These are phyloP conservation scores for Populus simonii DNA, from an alignment of 345 rosid genomes.

Conservation along the genomic window DNA sequence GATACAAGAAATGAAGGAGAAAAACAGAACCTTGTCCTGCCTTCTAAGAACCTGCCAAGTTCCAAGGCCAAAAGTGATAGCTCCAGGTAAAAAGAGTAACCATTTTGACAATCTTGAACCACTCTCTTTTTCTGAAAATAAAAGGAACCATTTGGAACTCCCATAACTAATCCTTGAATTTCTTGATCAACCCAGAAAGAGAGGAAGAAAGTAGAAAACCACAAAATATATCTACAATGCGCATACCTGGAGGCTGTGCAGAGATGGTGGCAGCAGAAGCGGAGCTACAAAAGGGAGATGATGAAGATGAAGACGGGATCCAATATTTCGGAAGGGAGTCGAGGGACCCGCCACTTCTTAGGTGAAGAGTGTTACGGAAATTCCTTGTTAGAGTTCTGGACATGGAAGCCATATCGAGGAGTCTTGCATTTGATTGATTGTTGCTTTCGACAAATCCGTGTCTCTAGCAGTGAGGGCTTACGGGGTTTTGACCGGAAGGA, in stretches of 20 bases:
- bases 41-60: slow-evolving; percentile 96
- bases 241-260: slow-evolving; percentile 42
- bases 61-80: slow-evolving; percentile 88
- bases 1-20: not conserved
- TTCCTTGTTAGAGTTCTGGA: slow-evolving; percentile 46
- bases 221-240: not conserved
- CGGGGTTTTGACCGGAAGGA: too few relatives aligned
- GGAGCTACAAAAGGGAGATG: slow-evolving; percentile 34
- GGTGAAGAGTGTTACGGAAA: not conserved
- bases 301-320: slow-evolving; percentile 19
- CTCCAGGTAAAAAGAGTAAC: slow-evolving; percentile 85
- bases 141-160: too few relatives aligned
- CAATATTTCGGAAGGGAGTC: slow-evolving; percentile 16
- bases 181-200: slow-evolving; percentile 11
- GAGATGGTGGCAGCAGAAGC: slow-evolving; percentile 29
- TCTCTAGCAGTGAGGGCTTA: too few relatives aligned
- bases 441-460: too few relatives aligned
- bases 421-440: slow-evolving; percentile 14
- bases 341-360: not conserved
- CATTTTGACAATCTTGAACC: slow-evolving; percentile 56
- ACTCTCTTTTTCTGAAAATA: slow-evolving; percentile 20
- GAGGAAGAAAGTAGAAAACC: not conserved
- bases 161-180: not conserved
- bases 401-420: slow-evolving; percentile 22
- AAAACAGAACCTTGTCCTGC: slow-evolving; percentile 66